These are phyloP conservation scores for Quercus wislizeni DNA, from an alignment of 306 rosid genomes.

Conservation along the genomic window DNA sequence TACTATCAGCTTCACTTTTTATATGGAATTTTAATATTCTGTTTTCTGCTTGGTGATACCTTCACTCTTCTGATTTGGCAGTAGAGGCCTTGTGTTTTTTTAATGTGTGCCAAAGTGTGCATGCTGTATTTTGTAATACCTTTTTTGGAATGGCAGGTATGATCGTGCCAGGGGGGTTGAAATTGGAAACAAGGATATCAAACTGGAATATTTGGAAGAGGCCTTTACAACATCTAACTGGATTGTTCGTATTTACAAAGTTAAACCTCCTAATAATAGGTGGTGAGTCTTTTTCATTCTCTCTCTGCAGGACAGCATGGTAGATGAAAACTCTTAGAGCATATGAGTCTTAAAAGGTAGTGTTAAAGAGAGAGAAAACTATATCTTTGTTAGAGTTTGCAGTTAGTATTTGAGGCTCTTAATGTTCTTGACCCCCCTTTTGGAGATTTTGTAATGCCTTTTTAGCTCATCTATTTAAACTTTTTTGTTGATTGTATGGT, in stretches of 20 bases:
- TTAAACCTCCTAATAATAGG: conserved; percentile 97
- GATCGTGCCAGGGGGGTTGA: conserved; percentile 99
- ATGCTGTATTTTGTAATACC: not conserved
- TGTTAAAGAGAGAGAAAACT: not conserved
- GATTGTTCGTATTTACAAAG: conserved; percentile 99
- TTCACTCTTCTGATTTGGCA: not conserved
- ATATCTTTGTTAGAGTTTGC: not conserved
- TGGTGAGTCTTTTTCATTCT: conserved; percentile 41
- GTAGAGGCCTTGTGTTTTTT: not conserved
- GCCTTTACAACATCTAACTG: conserved; percentile 95
- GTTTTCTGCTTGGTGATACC: not conserved
- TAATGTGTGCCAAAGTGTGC: not conserved
- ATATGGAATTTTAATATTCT: not conserved
- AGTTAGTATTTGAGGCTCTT: not conserved
- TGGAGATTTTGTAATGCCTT: not conserved
- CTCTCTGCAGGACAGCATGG: not conserved
- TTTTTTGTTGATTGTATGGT: not conserved
- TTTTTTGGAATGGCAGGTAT: conserved; percentile 48
- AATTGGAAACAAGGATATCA: conserved; percentile 95
- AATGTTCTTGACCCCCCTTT: not conserved
- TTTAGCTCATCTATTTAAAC: not conserved
- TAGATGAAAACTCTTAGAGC: conserved; percentile 22
- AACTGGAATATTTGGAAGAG: conserved; percentile 96
- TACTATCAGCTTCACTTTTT: not conserved
- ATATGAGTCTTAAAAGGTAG: conserved; percentile 2